Conservation (phyloP, 2,329 filamentous ascomycete genomes). For the Triangularia setosa region DNA sequence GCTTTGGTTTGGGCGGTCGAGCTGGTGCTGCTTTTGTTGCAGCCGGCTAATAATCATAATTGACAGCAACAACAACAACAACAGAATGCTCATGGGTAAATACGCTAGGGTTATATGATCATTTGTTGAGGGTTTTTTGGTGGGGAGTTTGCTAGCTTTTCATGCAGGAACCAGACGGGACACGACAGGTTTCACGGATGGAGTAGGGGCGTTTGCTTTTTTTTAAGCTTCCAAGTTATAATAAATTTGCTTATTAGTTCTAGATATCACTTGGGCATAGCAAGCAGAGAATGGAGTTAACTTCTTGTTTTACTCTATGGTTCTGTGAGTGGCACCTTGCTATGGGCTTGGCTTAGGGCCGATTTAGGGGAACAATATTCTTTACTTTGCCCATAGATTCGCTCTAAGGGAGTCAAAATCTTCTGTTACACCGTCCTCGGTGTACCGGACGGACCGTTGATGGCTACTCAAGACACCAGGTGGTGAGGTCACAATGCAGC, state of each 20-base stretch:
- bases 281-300: not conserved
- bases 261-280: not conserved
- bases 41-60: not conserved
- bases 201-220: not conserved
- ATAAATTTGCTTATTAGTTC: not conserved
- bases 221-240: not conserved
- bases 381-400: no score
- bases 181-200: not conserved
- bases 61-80: not conserved
- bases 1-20: conserved; percentile 22
- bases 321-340: not conserved
- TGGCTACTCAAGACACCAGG: not conserved
- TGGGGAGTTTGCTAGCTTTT: not conserved
- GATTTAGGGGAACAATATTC: no score
- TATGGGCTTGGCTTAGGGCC: not conserved
- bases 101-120: not conserved
- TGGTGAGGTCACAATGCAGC: not conserved
- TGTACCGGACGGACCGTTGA: not conserved
- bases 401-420: not conserved
- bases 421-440: not conserved
- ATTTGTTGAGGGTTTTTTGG: not conserved
- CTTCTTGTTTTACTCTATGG: not conserved
- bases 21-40: conserved; percentile 20
- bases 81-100: not conserved
- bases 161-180: not conserved